phyloP scores from a whole-genome alignment of 2,329 filamentous ascomycete genomes.

The Thielaviopsis punctulata region DNA sequence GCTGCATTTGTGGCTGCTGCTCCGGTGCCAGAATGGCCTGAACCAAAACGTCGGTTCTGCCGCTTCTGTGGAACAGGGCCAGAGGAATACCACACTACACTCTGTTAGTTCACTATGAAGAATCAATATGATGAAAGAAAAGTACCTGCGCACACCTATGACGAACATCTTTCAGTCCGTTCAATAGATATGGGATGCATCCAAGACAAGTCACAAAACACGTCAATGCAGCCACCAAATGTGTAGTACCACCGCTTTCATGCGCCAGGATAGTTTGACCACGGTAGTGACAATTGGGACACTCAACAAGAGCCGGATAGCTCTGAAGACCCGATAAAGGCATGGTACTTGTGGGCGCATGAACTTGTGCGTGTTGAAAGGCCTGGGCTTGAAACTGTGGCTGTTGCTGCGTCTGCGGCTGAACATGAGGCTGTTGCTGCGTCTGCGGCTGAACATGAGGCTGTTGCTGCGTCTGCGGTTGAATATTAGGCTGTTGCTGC shows the following conservation, averaged over 20 bases:
- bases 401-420: not conserved
- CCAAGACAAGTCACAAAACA: slow-evolving; percentile 15
- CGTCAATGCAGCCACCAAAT: slow-evolving; percentile 14
- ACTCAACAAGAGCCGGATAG: slow-evolving; percentile 13
- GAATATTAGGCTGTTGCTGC: not conserved
- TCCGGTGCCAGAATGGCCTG: slow-evolving; percentile 7
- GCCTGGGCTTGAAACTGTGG: not conserved
- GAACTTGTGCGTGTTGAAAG: not conserved
- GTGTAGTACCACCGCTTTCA: slow-evolving; percentile 13
- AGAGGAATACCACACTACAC: slow-evolving; percentile 15
- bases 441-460: not conserved
- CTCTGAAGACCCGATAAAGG: slow-evolving; percentile 13
- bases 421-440: not conserved
- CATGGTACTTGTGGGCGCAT: slow-evolving; percentile 2
- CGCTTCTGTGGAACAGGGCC: slow-evolving; percentile 16
- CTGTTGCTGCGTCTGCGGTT: not conserved
- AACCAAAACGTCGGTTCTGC: slow-evolving; percentile 15
- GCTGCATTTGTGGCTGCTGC: not conserved
- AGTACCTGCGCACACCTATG: slow-evolving; percentile 15
- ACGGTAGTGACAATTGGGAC: slow-evolving; percentile 14
- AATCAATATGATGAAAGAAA: not conserved
- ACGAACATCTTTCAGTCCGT: slow-evolving; percentile 14
- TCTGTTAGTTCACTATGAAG: slow-evolving; percentile 1
- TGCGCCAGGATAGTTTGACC: slow-evolving; percentile 1
- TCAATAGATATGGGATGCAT: slow-evolving; percentile 15